A percentile compares a stretch with the other conserved stretches of the same genome.
These are phyloP conservation scores for Chionographis japonica DNA, from an alignment of 106 monocot species.

Conservation along the genomic window DNA sequence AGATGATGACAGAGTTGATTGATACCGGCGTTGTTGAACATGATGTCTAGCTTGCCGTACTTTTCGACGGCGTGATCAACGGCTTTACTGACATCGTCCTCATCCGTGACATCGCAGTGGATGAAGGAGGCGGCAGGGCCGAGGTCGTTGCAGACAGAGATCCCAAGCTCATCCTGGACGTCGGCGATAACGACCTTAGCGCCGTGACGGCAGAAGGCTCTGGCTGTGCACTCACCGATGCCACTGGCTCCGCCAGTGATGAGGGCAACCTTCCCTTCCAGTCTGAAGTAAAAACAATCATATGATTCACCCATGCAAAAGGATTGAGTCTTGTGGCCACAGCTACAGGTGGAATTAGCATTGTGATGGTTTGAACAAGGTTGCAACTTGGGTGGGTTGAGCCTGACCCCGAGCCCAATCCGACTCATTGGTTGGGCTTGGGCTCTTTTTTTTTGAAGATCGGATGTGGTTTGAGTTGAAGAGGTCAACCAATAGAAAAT, in stretches of 20 bases:
- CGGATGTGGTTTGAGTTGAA: no score
- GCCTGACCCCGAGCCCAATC: no score
- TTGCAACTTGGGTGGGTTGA: no score
- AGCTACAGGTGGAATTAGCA: no score
- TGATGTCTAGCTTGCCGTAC: constrained; percentile 21
- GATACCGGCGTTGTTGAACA: constrained; percentile 29
- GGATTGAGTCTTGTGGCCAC: no score
- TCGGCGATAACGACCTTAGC: constrained; percentile 25
- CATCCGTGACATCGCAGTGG: constrained; percentile 6
- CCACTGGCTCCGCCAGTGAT: constrained; percentile 25
- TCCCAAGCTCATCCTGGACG: constrained; percentile 3
- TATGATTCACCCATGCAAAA: no score
- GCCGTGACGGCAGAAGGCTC: constrained; percentile 20
- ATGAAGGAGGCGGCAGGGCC: constrained; percentile 8
- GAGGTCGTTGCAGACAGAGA: neutral
- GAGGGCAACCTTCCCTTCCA: constrained; percentile 26
- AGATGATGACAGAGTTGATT: no score
- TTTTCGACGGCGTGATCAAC: neutral
- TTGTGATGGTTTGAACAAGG: no score
- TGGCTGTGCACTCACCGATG: constrained; percentile 16
- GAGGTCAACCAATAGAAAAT: no score
- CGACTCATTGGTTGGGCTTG: no score
- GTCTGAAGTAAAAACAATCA: constrained; percentile 2
- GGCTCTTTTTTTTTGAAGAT: no score
- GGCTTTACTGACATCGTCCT: neutral